Evolutionary conservation across 352 stramenopile species (phyloP).

Genomic region (Globisporangium rhizosaccharum): DNA sequence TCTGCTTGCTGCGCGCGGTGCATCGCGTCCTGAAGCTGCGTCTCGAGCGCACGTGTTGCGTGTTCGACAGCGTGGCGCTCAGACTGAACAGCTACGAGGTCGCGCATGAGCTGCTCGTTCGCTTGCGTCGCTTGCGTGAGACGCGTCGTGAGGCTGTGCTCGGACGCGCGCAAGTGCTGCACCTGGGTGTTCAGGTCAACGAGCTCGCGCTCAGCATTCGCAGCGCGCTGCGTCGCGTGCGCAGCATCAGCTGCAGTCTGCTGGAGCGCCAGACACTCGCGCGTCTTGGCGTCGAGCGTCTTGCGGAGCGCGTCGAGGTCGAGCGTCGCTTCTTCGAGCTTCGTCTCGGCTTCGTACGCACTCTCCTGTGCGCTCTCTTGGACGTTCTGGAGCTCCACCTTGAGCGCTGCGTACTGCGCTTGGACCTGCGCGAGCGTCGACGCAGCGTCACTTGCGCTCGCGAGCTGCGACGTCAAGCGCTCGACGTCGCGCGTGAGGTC

Average conservation of each 20-base stretch:
- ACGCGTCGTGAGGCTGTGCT: slow-evolving; percentile 35
- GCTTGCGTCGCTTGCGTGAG: slow-evolving; percentile 18
- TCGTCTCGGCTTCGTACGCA: slow-evolving; percentile 49
- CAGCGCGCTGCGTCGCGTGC: slow-evolving; percentile 18
- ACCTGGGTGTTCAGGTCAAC: slow-evolving; percentile 26
- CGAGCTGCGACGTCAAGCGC: slow-evolving; percentile 9
- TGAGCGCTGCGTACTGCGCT: slow-evolving; percentile 16
- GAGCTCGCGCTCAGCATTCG: slow-evolving; percentile 33
- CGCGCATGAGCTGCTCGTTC: slow-evolving; percentile 23
- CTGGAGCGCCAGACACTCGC: slow-evolving; percentile 21
- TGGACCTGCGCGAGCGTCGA: slow-evolving; percentile 4
- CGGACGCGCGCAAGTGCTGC: slow-evolving; percentile 27
- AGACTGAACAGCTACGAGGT: slow-evolving; percentile 20
- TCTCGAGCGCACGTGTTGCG: slow-evolving; percentile 21
- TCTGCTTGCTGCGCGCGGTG: slow-evolving; percentile 23
- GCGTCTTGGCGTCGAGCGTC: slow-evolving; percentile 23
- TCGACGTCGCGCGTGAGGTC: slow-evolving; percentile 7
- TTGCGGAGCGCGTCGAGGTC: slow-evolving; percentile 28
- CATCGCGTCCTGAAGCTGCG: slow-evolving; percentile 5
- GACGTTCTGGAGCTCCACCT: slow-evolving; percentile 61
- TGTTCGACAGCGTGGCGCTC: slow-evolving; percentile 26
- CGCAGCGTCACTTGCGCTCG: neutral
- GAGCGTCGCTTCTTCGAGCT: slow-evolving; percentile 46
- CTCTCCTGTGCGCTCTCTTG: slow-evolving; percentile 51
- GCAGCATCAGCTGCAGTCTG: slow-evolving; percentile 10